Base-by-base conservation (phyloP, 2,329 filamentous ascomycete species). In the Colletotrichum theobromicola region DNA sequence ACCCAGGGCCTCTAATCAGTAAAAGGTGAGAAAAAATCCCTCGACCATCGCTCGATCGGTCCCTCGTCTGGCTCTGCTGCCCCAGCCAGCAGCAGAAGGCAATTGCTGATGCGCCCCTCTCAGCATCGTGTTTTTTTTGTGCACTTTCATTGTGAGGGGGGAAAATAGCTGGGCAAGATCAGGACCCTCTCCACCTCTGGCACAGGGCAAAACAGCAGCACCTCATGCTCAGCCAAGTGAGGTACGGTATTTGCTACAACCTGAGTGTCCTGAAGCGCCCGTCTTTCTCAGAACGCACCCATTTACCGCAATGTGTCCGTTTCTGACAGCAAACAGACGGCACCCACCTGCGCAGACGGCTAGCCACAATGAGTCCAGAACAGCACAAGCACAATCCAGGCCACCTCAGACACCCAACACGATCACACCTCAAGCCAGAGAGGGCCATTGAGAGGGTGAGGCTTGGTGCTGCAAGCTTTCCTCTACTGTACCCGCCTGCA, bases 1-100 rank as follows among this genome's bases (percentile, higher is more conserved):
- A 74, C 72, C 61, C 72, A 74, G 72, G 37, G 55, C 61, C 46
- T 50, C 72, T 66, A 67, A 74, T 72, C 72, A 74, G 72, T 74
- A 63, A 70, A 55, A 55, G 42, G 21, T n/a, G n/a, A 46, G 5
- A 46, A 63, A 72, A 62, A 50, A 55, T 24, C 34, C 35, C 55
- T 71, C 67, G 66, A 70, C 26, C 57, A 67, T 68, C 55, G 70
- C 70, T 64, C 70, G 64, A 72, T 68, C 70, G 57, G 70, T 68
- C 60, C 62, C 50, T 58, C 28, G 66, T 46, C 46, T 35, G 58
- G 26, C 66, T 73, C 24, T 64, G 37, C 24, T 32, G 61, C 55
- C 57, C 60, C 70, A 60, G 46, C 34, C 24, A 24, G 26, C n/a
- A 46, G n/a, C n/a, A 46, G 42, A 12, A 4, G 10, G n/a, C 42